A percentile compares a stretch with the other conserved stretches of the same genome.
These are phyloP conservation scores for Vitis cinerea DNA, from an alignment of 164 flowering plant species.

Conservation along the genomic window DNA sequence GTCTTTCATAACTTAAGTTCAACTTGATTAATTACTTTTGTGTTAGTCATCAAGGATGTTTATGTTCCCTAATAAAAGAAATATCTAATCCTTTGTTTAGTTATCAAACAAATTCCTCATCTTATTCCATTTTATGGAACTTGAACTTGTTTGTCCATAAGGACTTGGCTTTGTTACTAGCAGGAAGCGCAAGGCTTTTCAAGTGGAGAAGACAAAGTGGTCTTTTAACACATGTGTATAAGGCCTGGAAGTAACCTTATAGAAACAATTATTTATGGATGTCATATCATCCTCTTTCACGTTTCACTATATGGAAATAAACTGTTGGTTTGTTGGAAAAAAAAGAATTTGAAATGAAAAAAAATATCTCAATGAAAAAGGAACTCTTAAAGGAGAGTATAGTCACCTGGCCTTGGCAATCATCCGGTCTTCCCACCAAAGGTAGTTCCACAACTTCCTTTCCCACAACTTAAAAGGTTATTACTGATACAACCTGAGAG, in stretches of 20 bases:
- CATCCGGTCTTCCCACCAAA: conserved; percentile 51
- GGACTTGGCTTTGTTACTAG: conserved; percentile 57
- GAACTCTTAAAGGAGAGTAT: not conserved
- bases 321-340: too few species aligned
- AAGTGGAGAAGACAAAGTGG: conserved; percentile 44
- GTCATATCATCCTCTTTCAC: not conserved
- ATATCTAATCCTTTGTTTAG: too few species aligned
- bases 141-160: conserved; percentile 61
- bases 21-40: too few species aligned
- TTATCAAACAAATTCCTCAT: conserved; percentile 31
- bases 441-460: conserved; percentile 60
- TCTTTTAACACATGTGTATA: conserved; percentile 35
- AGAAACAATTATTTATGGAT: conserved; percentile 1
- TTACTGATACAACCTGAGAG: conserved; percentile 45
- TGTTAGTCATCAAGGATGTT: too few species aligned
- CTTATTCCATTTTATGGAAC: conserved; percentile 35
- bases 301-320: too few species aligned
- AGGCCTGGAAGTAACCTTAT: conserved; percentile 64
- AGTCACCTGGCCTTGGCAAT: conserved; percentile 49
- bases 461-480: conserved; percentile 50
- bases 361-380: not conserved
- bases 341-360: not conserved
- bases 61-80: too few species aligned
- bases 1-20: too few species aligned
- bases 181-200: conserved; percentile 49